Base-by-base conservation (phyloP, 2,329 filamentous ascomycete species). In the Alternaria incomplexa region DNA sequence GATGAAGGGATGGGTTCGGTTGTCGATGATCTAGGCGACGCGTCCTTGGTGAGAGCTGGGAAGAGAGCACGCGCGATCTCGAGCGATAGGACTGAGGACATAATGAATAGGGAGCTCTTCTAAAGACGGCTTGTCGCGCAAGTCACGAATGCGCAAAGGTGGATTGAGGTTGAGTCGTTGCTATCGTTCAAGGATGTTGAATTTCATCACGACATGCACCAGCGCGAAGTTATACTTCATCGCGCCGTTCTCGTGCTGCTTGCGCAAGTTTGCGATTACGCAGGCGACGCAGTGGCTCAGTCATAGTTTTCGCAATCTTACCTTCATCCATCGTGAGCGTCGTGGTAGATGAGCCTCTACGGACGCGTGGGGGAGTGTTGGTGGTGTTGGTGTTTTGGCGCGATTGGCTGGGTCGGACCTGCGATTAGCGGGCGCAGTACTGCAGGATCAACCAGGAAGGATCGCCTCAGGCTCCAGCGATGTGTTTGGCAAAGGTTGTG, bases 231-330 rank as follows among this genome's bases (percentile, higher is more conserved):
- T 40, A 52, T 52, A 40, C 20, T 6, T n/a, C 5, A 11, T n/a
- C 30, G 8, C 9, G 3, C 13, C 48, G 9, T 36, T 36, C 30
- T 52, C 48, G 4, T 17, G 23, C 26, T 47, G 13, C 44, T 11
- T 22, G 20, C 11, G 17, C 13, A 13, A 11, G 47, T 22, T 50
- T 30, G 26, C n/a, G 17, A 28, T 30, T 30, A 30, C 28, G 28
- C 23, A 40, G 15, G 43, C 22, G 22, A 32, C 7, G 43, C 45
- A 11, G 55, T 56, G 59, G 59, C 63, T 56, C 40, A 62, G 58
- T 45, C 30, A 13, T 5, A 11, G 25, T 23, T 36, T 53, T 11
- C 36, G 45, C 46, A 30, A 8, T 15, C 46, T 30, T 10, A 13
- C 25, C 15, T 26, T 7, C 6, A n/a, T 23, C 26, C 25, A 48